Percentiles rank a stretch among this genome's conserved stretches.
Evolutionary conservation across 2,329 filamentous ascomycete species (phyloP).

Genomic region (Aspergillus sp.): DNA sequence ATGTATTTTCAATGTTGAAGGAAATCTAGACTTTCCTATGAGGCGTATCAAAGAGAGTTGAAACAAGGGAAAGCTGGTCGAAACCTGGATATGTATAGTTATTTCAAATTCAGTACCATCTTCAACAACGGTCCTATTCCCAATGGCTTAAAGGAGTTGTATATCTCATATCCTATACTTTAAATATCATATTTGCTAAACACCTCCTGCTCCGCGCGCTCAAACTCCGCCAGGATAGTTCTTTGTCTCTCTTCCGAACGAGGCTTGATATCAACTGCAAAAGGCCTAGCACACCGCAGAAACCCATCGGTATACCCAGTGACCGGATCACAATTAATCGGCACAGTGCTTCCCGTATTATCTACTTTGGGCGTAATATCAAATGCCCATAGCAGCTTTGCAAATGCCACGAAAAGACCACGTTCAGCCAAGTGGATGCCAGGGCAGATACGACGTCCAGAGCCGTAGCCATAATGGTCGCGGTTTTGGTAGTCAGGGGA

Average conservation of each 20-base stretch:
- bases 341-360: not conserved
- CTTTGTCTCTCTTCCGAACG: not conserved
- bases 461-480: constrained; percentile 36
- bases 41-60: too few relatives aligned
- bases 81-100: too few relatives aligned
- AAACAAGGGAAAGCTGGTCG: too few relatives aligned
- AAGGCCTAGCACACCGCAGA: not conserved
- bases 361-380: constrained; percentile 7
- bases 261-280: not conserved
- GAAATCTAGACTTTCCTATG: too few relatives aligned
- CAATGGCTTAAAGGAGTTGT: too few relatives aligned
- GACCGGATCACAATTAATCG: not conserved
- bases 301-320: constrained; percentile 3
- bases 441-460: constrained; percentile 32
- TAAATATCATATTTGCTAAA: not conserved
- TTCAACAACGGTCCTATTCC: too few relatives aligned
- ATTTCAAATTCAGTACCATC: too few relatives aligned
- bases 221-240: not conserved
- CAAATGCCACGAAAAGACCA: constrained; percentile 29
- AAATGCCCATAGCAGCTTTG: constrained; percentile 34
- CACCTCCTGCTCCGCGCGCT: not conserved
- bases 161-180: too few relatives aligned
- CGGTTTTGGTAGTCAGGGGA: constrained; percentile 26
- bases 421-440: constrained; percentile 36
- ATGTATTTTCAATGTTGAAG: too few relatives aligned